phyloP scores from a whole-genome alignment of 441 rosid genomes.

The Syzygium syzygioides region DNA sequence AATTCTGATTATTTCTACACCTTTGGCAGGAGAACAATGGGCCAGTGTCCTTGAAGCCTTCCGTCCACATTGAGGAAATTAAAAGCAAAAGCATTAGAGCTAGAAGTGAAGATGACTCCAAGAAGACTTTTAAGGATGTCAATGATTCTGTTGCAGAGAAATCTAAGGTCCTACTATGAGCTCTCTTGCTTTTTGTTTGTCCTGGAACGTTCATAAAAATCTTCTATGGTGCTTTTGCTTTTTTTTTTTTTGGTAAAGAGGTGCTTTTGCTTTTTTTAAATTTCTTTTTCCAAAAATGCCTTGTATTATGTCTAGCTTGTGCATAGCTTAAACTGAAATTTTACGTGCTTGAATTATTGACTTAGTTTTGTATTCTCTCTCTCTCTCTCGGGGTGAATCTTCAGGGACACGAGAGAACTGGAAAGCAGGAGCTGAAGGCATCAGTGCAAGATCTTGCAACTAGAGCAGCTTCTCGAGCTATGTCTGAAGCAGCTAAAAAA shows the following conservation, averaged over 20 bases:
- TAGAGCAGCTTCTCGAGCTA: constrained; percentile 70
- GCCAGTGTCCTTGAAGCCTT: constrained; percentile 23
- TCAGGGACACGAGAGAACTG: constrained; percentile 34
- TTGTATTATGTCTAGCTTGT: background rate
- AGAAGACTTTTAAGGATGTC: constrained; percentile 19
- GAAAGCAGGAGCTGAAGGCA: constrained; percentile 40
- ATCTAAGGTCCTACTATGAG: constrained; percentile 14
- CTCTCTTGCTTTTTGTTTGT: background rate
- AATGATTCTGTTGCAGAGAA: constrained; percentile 22
- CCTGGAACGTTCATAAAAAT: background rate
- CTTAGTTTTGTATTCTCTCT: background rate
- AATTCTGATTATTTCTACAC: background rate
- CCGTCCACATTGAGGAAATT: constrained; percentile 28
- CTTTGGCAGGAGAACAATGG: constrained; percentile 29
- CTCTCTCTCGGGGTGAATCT: background rate
- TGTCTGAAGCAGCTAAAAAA: constrained; percentile 65
- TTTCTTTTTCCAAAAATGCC: background rate
- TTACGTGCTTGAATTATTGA: background rate
- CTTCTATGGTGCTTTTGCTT: background rate
- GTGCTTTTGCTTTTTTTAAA: background rate
- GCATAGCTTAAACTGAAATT: background rate
- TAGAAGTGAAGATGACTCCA: constrained; percentile 21
- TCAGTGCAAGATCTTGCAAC: constrained; percentile 86
- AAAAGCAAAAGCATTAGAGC: constrained; percentile 22
- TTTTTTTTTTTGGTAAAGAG: too few relatives aligned